phyloP scores from a whole-genome alignment of 2,329 filamentous ascomycete genomes.

The Trichoderma oligosporum region DNA sequence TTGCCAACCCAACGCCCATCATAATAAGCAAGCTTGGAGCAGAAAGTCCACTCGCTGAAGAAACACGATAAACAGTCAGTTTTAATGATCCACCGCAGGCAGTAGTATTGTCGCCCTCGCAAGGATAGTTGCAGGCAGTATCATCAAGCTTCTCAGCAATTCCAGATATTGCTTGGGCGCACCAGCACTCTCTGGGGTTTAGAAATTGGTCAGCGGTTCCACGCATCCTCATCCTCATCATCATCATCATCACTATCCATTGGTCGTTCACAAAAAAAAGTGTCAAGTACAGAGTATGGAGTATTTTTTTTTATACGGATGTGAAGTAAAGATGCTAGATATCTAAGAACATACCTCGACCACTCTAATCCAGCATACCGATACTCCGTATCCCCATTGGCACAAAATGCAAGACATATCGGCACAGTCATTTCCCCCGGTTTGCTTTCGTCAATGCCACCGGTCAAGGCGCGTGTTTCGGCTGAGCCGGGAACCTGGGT shows the following conservation, averaged over 20 bases:
- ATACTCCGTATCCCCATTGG: constrained; percentile 37
- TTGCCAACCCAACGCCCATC: neutral
- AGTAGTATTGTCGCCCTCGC: constrained; percentile 49
- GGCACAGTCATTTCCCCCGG: constrained; percentile 49
- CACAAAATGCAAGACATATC: constrained; percentile 50
- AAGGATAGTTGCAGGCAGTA: constrained; percentile 47
- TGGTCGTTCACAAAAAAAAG: too few species aligned
- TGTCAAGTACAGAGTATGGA: too few species aligned
- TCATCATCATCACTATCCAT: too few species aligned
- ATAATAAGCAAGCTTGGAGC: neutral
- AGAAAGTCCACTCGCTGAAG: constrained; percentile 10
- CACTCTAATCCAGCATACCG: constrained; percentile 55
- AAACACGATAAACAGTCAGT: constrained; percentile 43
- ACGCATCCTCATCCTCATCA: neutral
- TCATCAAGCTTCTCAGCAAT: constrained; percentile 47
- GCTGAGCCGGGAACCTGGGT: constrained; percentile 41
- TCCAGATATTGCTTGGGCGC: constrained; percentile 46
- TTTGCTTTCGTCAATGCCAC: constrained; percentile 39
- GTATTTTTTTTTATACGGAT: neutral
- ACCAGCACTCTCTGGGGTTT: constrained; percentile 55
- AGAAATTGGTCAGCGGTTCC: neutral
- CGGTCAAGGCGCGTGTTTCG: constrained; percentile 44
- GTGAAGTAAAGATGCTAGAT: neutral
- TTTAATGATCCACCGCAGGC: constrained; percentile 53
- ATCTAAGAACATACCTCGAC: constrained; percentile 36